phyloP scores from a whole-genome alignment of 345 rosid genomes.

The Diplotaxis tenuifolia region DNA sequence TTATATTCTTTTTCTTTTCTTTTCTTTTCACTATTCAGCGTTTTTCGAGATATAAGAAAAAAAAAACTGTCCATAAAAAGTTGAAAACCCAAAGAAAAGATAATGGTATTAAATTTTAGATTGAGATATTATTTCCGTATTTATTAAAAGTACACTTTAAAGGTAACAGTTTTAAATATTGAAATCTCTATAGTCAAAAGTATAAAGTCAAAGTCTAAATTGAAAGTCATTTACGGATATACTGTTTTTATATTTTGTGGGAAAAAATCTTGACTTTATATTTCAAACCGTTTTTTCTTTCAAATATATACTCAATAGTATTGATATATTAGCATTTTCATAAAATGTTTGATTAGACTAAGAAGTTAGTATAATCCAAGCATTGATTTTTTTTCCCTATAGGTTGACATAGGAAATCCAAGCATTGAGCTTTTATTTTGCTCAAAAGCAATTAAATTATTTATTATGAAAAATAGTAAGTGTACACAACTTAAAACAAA shows the following conservation, averaged over 20 bases:
- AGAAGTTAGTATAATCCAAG: neutral
- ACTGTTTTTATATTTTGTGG: neutral
- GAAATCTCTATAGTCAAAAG: too few relatives aligned
- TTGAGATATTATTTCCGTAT: neutral
- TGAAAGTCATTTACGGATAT: too few relatives aligned
- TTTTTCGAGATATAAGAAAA: neutral
- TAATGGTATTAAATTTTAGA: neutral
- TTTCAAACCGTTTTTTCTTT: neutral
- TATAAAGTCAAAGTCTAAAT: too few relatives aligned
- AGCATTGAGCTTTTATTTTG: neutral
- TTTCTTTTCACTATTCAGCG: neutral
- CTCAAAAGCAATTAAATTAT: neutral
- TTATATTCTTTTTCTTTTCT: neutral
- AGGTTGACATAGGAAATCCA: too few relatives aligned
- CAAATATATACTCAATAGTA: too few relatives aligned
- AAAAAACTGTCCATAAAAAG: neutral
- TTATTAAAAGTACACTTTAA: neutral
- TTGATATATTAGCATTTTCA: neutral
- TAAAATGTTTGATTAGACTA: neutral
- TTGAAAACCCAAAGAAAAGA: neutral
- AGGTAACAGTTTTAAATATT: too few relatives aligned
- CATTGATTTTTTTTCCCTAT: too few relatives aligned
- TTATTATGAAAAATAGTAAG: neutral
- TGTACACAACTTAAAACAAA: neutral
- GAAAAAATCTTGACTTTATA: neutral